Evolutionary conservation across 495 filamentous ascomycete species (phyloP), one percentile per base, ranked within the genome.

Genomic region (Podospora pseudocomata): DNA sequence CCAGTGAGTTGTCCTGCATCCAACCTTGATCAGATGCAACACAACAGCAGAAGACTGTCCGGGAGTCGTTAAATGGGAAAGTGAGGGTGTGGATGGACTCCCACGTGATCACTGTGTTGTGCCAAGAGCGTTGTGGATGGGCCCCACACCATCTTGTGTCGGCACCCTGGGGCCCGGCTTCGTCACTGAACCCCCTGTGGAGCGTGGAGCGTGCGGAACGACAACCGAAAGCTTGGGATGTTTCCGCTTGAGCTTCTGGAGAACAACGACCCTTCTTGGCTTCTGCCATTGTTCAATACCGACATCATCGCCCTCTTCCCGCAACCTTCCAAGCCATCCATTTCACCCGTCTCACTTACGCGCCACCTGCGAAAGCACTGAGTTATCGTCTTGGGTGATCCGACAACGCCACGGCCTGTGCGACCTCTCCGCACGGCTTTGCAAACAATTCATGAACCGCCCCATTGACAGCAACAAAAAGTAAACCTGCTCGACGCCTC

Each of bases 111-210:
- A 13, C 39, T 16, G 39, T 13, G 34, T 2, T 49, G 39, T 49
- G 39, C 34, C 32, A 63, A 32, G 28, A n/a, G 15, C 30, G 11
- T 7, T 63, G 28, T 23, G 30, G 61, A 63, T 44, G 61, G 18
- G 61, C 11, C 32, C 61, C 61, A 63, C 61, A 63, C 61, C 32
- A n/a, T 32, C 61, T 63, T 49, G n/a, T 2, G 9, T 19, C 15
- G 6, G 30, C 20, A 44, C 61, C 32, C 23, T 23, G 23, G 20
- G 23, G 23, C 23, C 32, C 32, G 30, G 61, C 32, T 49, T 44
- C 61, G 28, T 63, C 61, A 19, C 23, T 63, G 18, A 20, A 49
- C 49, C 61, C 61, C 61, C 61, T 63, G 61, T 26, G 32, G 61
- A 49, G 30, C 30, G 61, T 26, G 32, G 61, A 49, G 39, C 15